phyloP scores from a whole-genome alignment of 345 rosid species.

The Hibiscus trionum region DNA sequence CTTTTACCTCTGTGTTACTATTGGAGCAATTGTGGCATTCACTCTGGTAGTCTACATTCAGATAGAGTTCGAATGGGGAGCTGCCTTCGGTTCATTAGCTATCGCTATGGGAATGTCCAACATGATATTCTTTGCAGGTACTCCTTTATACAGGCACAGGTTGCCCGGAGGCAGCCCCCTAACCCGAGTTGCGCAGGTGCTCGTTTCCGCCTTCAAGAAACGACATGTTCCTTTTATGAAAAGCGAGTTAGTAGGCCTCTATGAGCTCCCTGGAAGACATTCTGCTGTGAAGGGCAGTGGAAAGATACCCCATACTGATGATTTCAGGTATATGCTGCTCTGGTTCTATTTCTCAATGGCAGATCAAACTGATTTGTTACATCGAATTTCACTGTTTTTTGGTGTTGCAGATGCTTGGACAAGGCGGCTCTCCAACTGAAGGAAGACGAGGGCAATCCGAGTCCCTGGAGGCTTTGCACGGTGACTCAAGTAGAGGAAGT shows the following conservation, averaged over 20 bases:
- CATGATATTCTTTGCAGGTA: constrained; percentile 65
- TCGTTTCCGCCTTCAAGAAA: constrained; percentile 68
- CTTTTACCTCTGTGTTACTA: constrained; percentile 76
- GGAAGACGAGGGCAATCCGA: constrained; percentile 60
- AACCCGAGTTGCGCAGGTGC: constrained; percentile 82
- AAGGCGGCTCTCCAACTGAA: constrained; percentile 78
- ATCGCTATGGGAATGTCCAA: constrained; percentile 86
- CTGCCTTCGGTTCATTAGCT: constrained; percentile 80
- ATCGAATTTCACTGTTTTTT: background rate
- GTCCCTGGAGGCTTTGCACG: constrained; percentile 84
- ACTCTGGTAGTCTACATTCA: constrained; percentile 84
- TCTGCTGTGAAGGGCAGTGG: constrained; percentile 78
- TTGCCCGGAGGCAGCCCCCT: constrained; percentile 96
- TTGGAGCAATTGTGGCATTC: constrained; percentile 82
- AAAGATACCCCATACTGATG: constrained; percentile 62
- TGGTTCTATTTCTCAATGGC: background rate
- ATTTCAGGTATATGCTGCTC: constrained; percentile 42
- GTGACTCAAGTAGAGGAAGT: constrained; percentile 95
- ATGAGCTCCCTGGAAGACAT: constrained; percentile 64
- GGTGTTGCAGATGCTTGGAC: constrained; percentile 57
- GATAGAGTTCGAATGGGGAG: constrained; percentile 73
- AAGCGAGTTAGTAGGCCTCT: constrained; percentile 65
- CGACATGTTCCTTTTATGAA: constrained; percentile 50
- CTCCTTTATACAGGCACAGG: constrained; percentile 82
- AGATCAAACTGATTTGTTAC: background rate